Conservation (phyloP, 2,329 filamentous ascomycete species). For the Berkeleyomyces basicola region DNA sequence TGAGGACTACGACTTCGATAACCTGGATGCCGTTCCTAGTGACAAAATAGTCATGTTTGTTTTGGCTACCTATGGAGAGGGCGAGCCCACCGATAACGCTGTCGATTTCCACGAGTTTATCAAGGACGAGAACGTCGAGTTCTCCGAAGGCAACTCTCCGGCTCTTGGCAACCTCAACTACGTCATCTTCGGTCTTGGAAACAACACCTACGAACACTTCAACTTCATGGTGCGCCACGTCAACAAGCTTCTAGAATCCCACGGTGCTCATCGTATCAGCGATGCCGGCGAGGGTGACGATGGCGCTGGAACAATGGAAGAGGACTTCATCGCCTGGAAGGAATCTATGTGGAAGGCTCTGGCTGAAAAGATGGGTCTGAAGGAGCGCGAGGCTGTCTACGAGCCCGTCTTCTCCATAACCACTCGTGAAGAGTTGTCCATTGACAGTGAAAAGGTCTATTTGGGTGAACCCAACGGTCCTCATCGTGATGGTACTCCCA, state of each 20-base stretch:
- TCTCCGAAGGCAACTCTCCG: conserved; percentile 58
- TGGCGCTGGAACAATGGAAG: conserved; percentile 97
- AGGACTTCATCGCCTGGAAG: conserved; percentile 98
- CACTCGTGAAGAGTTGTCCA: conserved; percentile 55
- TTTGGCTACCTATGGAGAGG: conserved; percentile 92
- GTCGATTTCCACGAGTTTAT: conserved; percentile 99
- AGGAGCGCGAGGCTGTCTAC: conserved; percentile 92
- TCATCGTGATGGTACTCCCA: conserved; percentile 70
- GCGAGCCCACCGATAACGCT: conserved; percentile 95
- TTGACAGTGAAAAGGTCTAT: conserved; percentile 69
- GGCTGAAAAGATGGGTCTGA: conserved; percentile 64
- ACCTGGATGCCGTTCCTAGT: conserved; percentile 69
- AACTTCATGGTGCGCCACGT: conserved; percentile 96
- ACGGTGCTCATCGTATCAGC: conserved; percentile 73
- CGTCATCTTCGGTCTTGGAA: conserved; percentile 88
- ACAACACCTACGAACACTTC: conserved; percentile 99
- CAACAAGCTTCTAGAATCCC: conserved; percentile 60
- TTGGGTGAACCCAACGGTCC: conserved; percentile 92
- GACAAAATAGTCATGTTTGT: conserved; percentile 94
- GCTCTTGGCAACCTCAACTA: conserved; percentile 75
- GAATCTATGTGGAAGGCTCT: conserved; percentile 95
- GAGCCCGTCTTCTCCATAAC: conserved; percentile 79
- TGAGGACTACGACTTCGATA: conserved; percentile 95
- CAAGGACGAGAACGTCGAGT: conserved; percentile 61
- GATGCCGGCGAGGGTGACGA: conserved; percentile 90